Percentiles rank a stretch among this genome's conserved stretches.
Evolutionary conservation across 2,329 filamentous ascomycete species (phyloP).

Genomic region (Colletotrichum sp.): DNA sequence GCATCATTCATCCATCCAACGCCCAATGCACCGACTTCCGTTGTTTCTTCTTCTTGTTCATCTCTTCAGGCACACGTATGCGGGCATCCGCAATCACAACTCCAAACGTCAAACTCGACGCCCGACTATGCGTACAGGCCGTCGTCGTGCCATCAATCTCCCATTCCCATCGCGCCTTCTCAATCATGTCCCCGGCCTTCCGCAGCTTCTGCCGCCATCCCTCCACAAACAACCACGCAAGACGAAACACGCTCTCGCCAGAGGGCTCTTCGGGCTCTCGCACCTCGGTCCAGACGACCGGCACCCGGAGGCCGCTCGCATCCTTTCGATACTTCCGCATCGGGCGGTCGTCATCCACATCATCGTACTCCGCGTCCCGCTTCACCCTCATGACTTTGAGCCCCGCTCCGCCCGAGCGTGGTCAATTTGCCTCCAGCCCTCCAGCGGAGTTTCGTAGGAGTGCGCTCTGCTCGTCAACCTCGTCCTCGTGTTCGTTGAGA

Average conservation of each 20-base stretch:
- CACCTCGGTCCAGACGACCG: not conserved
- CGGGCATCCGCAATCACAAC: conserved; percentile 2
- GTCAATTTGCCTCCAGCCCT: conserved; percentile 34
- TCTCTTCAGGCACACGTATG: not conserved
- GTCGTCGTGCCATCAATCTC: conserved; percentile 25
- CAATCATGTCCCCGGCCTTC: conserved; percentile 35
- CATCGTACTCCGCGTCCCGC: conserved; percentile 17
- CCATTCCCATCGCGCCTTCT: conserved; percentile 37
- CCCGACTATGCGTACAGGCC: not conserved
- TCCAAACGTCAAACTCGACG: conserved; percentile 2
- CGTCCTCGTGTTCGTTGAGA: conserved; percentile 23
- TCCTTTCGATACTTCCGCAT: conserved; percentile 1
- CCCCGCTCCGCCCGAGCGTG: conserved; percentile 38
- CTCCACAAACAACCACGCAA: conserved; percentile 42
- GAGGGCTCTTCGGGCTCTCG: conserved; percentile 14
- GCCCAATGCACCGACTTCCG: conserved; percentile 20
- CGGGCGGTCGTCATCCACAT: not conserved
- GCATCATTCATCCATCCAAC: not conserved
- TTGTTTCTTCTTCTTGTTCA: not conserved
- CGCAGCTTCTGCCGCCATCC: conserved; percentile 40
- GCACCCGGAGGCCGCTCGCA: conserved; percentile 9
- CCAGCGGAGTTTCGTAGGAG: conserved; percentile 28
- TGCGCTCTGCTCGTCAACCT: conserved; percentile 32
- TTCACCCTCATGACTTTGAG: conserved; percentile 13
- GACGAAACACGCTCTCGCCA: conserved; percentile 30